Percentiles rank a stretch among this genome's conserved stretches.
These are phyloP conservation scores for Sarocladium strictum DNA, from an alignment of 2,329 filamentous ascomycete species.

Conservation along the genomic window DNA sequence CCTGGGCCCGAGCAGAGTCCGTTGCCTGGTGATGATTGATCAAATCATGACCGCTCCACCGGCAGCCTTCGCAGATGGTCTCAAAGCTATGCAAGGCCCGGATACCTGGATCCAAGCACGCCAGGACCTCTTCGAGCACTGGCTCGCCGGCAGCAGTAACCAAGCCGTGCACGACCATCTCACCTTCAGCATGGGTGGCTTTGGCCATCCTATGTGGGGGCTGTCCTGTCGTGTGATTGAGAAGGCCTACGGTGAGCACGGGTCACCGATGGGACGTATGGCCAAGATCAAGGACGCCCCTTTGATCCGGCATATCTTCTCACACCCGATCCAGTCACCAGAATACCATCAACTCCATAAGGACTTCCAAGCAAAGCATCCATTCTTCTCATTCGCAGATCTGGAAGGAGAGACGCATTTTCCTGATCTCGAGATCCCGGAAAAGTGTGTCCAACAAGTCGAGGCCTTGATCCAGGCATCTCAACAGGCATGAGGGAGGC, in stretches of 20 bases:
- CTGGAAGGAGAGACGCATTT: not conserved
- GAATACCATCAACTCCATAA: constrained; percentile 1
- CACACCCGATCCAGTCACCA: not conserved
- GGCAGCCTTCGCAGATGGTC: not conserved
- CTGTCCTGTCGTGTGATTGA: constrained; percentile 3
- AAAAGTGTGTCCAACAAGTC: not conserved
- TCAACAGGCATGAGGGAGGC: not conserved
- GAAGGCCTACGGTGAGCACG: not conserved
- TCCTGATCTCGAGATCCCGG: constrained; percentile 4
- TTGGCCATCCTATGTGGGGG: not conserved
- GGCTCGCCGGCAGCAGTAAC: not conserved
- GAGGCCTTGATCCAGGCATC: not conserved
- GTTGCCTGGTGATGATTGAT: constrained; percentile 7
- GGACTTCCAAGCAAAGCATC: not conserved
- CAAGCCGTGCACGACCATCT: constrained; percentile 1
- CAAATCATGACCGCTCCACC: constrained; percentile 7
- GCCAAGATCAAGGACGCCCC: not conserved
- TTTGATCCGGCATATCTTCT: constrained; percentile 4
- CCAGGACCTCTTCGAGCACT: constrained; percentile 5
- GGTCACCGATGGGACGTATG: constrained; percentile 1
- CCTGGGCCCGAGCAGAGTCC: not conserved
- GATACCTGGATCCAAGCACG: constrained; percentile 5
- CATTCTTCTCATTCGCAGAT: constrained; percentile 2
- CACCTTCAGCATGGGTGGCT: not conserved
- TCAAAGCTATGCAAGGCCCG: not conserved